These are phyloP conservation scores for Cicer chorassanicum DNA, from an alignment of 306 rosid genomes.

Conservation along the genomic window DNA sequence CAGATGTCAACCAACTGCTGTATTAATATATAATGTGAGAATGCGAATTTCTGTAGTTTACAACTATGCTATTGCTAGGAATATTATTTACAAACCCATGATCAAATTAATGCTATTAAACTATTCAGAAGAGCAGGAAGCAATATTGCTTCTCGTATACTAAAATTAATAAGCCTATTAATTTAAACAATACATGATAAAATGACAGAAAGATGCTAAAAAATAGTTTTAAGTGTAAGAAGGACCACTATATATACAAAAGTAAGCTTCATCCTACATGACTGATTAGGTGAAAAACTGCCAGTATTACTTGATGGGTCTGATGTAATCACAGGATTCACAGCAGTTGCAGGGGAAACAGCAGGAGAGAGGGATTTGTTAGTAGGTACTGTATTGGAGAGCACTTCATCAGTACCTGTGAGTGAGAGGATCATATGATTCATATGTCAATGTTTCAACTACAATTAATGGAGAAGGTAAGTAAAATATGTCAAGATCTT, in stretches of 20 bases:
- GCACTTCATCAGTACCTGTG: slow-evolving; percentile 60
- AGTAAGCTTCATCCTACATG: slow-evolving; percentile 55
- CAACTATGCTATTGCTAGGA: slow-evolving; percentile 5
- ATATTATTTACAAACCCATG: slow-evolving; percentile 44
- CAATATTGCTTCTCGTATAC: slow-evolving; percentile 37
- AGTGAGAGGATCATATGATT: slow-evolving; percentile 34
- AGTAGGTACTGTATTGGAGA: slow-evolving; percentile 43
- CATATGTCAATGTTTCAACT: slow-evolving; percentile 26
- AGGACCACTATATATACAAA: slow-evolving; percentile 44
- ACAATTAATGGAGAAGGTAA: neutral
- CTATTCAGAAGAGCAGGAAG: slow-evolving; percentile 29
- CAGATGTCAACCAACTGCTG: neutral
- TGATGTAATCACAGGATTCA: slow-evolving; percentile 52
- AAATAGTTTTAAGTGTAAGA: slow-evolving; percentile 39
- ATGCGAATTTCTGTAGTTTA: slow-evolving; percentile 5
- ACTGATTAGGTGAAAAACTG: slow-evolving; percentile 37
- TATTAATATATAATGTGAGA: neutral
- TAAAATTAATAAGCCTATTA: slow-evolving; percentile 13
- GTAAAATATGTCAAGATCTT: neutral
- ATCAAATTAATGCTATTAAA: slow-evolving; percentile 23
- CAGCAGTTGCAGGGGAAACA: slow-evolving; percentile 48
- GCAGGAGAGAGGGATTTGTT: slow-evolving; percentile 53
- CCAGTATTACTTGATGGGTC: slow-evolving; percentile 41
- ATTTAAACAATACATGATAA: slow-evolving; percentile 41
- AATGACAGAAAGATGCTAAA: slow-evolving; percentile 50